phyloP scores from a whole-genome alignment of 108 stramenopile species.

The Thalassiosira profunda region DNA sequence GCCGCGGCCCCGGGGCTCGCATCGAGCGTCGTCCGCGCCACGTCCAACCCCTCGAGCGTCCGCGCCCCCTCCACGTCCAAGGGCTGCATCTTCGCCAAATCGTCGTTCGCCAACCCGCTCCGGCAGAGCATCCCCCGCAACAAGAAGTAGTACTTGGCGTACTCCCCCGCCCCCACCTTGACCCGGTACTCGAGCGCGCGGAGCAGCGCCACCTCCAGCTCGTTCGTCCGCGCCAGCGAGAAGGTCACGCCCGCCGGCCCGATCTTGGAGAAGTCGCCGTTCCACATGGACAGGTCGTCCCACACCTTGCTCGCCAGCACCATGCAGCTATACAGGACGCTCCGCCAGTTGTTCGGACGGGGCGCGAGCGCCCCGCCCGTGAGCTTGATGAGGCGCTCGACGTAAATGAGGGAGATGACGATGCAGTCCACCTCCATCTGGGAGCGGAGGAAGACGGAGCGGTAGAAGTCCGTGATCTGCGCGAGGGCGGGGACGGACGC shows the following conservation, averaged over 20 bases:
- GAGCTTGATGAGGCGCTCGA: constrained; percentile 93
- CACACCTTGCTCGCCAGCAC: constrained; percentile 96
- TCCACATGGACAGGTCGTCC: constrained; percentile 99
- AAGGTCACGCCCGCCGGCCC: constrained; percentile 84
- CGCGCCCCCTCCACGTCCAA: constrained; percentile 80
- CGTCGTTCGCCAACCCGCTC: constrained; percentile 72
- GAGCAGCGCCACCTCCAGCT: constrained; percentile 87
- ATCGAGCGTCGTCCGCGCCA: constrained; percentile 6
- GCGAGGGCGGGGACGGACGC: constrained; percentile 69
- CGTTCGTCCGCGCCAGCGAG: constrained; percentile 89
- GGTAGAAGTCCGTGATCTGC: constrained; percentile 82
- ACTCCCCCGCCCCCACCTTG: constrained; percentile 93
- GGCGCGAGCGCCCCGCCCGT: constrained; percentile 83
- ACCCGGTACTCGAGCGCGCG: constrained; percentile 81
- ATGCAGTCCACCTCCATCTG: constrained; percentile 97
- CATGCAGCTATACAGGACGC: constrained; percentile 92
- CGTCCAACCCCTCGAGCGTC: too few relatives aligned
- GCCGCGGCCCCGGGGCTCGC: neutral
- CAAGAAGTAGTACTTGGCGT: constrained; percentile 98
- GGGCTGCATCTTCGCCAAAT: constrained; percentile 55
- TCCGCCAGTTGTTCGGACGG: constrained; percentile 85
- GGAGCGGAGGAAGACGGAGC: constrained; percentile 78
- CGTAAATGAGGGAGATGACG: constrained; percentile 96
- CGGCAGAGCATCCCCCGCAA: constrained; percentile 85
- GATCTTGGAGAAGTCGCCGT: constrained; percentile 90